phyloP scores from a whole-genome alignment of 805 yeast genomes.

The Barnettozyma wickerhamii region DNA sequence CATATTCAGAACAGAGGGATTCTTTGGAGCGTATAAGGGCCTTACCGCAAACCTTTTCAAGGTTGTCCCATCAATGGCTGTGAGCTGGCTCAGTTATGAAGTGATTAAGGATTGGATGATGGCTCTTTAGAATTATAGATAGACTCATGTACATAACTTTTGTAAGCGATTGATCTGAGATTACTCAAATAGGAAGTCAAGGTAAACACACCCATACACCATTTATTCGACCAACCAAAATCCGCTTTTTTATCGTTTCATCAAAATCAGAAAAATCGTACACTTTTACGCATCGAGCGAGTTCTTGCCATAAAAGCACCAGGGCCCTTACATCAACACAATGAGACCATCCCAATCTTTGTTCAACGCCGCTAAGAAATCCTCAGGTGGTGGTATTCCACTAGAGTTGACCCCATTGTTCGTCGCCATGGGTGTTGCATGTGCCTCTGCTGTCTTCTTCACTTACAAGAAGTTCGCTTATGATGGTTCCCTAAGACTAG shows the following conservation, averaged over 20 bases:
- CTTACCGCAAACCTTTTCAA: conserved; percentile 79
- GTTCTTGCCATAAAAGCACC: too few species aligned
- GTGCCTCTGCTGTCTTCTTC: conserved; percentile 46
- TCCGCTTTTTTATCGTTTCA: conserved; percentile 2
- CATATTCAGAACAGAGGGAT: conserved; percentile 72
- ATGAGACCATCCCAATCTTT: conserved; percentile 49
- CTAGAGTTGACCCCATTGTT: conserved; percentile 57
- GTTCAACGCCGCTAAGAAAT: conserved; percentile 40
- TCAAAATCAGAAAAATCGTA: not conserved
- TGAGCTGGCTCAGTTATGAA: conserved; percentile 87
- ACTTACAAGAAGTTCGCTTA: conserved; percentile 45
- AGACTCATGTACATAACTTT: not conserved
- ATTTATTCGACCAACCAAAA: conserved; percentile 15
- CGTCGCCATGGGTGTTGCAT: conserved; percentile 52
- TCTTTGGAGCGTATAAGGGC: conserved; percentile 67
- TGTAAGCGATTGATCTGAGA: not conserved
- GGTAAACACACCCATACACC: conserved; percentile 6
- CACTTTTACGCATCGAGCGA: too few species aligned
- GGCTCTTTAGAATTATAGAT: conserved; percentile 4
- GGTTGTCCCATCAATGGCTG: conserved; percentile 94
- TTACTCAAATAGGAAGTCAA: conserved; percentile 9
- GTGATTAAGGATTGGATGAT: conserved; percentile 46
- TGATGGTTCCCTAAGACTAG: conserved; percentile 46
- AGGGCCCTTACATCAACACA: too few species aligned
- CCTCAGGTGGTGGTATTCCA: conserved; percentile 37